Conservation (phyloP, 2,329 filamentous ascomycete genomes). For the Talaromyces sp. region DNA sequence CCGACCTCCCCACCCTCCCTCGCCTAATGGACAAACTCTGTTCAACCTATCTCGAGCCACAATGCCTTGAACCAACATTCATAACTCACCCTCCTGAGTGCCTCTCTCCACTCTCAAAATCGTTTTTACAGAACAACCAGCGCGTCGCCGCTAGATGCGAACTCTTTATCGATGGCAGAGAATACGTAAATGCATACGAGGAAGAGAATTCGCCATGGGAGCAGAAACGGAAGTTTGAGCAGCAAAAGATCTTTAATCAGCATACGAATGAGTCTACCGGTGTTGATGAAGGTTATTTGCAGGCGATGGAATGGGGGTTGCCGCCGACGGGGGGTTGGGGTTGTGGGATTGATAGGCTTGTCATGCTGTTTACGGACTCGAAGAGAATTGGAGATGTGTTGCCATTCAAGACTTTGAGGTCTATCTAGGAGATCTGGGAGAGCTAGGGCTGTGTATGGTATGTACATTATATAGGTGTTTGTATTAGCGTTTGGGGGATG, state of each 20-base stretch:
- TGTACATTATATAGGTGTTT: not conserved
- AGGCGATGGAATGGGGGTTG: conserved; percentile 79
- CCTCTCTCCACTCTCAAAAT: conserved; percentile 88
- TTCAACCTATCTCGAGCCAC: conserved; percentile 70
- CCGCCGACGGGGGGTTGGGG: conserved; percentile 98
- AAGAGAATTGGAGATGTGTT: conserved; percentile 80
- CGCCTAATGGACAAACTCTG: conserved; percentile 79
- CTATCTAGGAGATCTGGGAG: conserved; percentile 32
- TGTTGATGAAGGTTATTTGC: conserved; percentile 76
- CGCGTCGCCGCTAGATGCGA: conserved; percentile 76
- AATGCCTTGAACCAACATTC: conserved; percentile 70
- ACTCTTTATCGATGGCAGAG: conserved; percentile 73
- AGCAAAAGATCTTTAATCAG: conserved; percentile 50
- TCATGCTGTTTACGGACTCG: conserved; percentile 82
- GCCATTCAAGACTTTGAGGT: conserved; percentile 77
- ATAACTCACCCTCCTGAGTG: conserved; percentile 86
- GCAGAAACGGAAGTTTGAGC: conserved; percentile 77
- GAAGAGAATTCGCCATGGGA: conserved; percentile 92
- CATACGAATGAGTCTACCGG: conserved; percentile 49
- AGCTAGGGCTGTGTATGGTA: not conserved
- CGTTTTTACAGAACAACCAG: conserved; percentile 67
- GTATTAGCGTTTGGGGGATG: not conserved
- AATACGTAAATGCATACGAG: conserved; percentile 95
- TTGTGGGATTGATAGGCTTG: conserved; percentile 82
- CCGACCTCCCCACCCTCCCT: conserved; percentile 55